These are phyloP conservation scores for Epichloe typhina DNA, from an alignment of 2,329 filamentous ascomycete species.

Conservation along the genomic window DNA sequence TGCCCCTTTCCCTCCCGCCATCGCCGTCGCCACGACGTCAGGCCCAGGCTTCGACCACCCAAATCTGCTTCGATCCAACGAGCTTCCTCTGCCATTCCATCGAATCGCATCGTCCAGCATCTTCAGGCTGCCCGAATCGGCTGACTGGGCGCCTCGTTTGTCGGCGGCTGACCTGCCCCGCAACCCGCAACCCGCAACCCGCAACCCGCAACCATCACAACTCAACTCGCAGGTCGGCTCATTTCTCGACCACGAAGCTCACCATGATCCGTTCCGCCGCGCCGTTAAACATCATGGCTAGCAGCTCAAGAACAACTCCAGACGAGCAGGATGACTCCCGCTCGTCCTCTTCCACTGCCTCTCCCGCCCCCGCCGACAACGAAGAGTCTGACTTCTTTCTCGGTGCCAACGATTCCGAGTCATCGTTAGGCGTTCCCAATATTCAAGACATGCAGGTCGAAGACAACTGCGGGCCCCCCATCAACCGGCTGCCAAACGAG, in stretches of 20 bases:
- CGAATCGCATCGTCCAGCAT: not conserved
- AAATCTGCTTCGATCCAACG: not conserved
- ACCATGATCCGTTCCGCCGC: slow-evolving; percentile 10
- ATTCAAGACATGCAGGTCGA: slow-evolving; percentile 62
- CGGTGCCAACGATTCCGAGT: slow-evolving; percentile 81
- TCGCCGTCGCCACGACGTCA: not conserved
- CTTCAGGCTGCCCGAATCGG: not conserved
- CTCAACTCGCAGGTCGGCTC: not conserved
- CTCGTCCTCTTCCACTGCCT: slow-evolving; percentile 58
- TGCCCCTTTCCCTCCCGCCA: not conserved
- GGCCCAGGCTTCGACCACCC: not conserved
- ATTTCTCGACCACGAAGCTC: not conserved
- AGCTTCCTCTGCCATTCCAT: not conserved
- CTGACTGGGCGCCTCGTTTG: slow-evolving; percentile 3
- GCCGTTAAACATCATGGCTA: slow-evolving; percentile 9
- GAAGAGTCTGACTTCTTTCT: slow-evolving; percentile 92
- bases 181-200: not conserved
- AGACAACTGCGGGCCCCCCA: slow-evolving; percentile 60
- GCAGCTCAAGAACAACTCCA: slow-evolving; percentile 6
- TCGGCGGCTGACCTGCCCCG: not conserved
- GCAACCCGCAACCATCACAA: not conserved
- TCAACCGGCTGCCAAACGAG: slow-evolving; percentile 80
- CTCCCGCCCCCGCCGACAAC: slow-evolving; percentile 63
- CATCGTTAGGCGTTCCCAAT: slow-evolving; percentile 71
- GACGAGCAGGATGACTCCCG: slow-evolving; percentile 39